Conservation (phyloP, 2,329 filamentous ascomycete genomes). For the Fusarium hostae region DNA sequence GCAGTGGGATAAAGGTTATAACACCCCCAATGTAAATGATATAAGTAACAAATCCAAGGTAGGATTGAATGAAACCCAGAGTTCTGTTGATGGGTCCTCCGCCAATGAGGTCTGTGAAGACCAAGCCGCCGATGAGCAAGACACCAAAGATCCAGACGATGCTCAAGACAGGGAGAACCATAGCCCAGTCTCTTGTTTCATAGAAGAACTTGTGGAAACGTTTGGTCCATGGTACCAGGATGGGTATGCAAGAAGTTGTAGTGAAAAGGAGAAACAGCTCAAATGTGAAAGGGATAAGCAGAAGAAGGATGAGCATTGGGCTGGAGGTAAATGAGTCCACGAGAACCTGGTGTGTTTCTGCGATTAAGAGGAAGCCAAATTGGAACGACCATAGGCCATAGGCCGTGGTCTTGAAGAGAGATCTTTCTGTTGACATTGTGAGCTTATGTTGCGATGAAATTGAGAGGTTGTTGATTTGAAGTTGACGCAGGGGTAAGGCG, state of each 20-base stretch:
- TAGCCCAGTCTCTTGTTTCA: constrained; percentile 27
- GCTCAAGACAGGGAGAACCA: constrained; percentile 29
- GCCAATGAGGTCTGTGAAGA: constrained; percentile 13
- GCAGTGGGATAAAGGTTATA: constrained; percentile 3
- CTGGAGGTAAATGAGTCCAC: background rate
- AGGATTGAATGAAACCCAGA: background rate
- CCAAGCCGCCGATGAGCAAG: background rate
- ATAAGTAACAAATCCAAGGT: background rate
- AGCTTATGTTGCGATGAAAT: background rate
- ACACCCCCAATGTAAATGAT: constrained; percentile 2
- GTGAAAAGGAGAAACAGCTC: constrained; percentile 41
- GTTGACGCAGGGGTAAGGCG: constrained; percentile 2
- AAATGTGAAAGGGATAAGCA: constrained; percentile 19
- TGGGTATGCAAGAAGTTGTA: constrained; percentile 25
- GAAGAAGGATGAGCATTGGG: background rate
- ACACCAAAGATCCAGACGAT: constrained; percentile 26
- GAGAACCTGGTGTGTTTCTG: background rate
- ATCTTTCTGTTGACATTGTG: constrained; percentile 6
- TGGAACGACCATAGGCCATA: constrained; percentile 27
- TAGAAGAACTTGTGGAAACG: constrained; percentile 31
- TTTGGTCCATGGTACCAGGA: background rate
- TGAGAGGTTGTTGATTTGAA: background rate
- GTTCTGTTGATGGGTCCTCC: background rate
- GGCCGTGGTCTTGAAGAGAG: background rate
- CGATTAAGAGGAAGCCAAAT: constrained; percentile 2